Base-by-base conservation (phyloP, 176 grass and related monocot species). In the Carex cristatella region DNA sequence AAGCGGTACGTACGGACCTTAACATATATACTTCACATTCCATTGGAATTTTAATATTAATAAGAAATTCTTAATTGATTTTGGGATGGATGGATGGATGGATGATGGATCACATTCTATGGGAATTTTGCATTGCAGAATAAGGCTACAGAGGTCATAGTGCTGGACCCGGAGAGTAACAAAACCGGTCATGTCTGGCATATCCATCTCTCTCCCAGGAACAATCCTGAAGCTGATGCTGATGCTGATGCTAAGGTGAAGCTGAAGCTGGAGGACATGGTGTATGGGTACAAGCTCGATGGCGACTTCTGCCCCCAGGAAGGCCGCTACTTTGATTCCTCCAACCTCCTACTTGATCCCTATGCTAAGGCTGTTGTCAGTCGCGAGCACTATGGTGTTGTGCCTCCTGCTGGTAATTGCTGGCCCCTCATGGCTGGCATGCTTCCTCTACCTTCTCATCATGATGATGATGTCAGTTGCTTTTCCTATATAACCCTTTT, bases 381-480 rank as follows among this genome's bases (percentile, higher is more conserved):
- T 84, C 84, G 88, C 67, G 87, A 85, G 14, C 11, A 90, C 10
- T 95, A 99, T 79, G 96, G 93, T 27, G 87, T 91, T 53, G 60
- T 76, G 0, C 91, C 40, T 8, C 90, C 85, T 85, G 70, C 54
- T 69, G 85, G 31, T 0, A 79, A 85, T 86, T 94, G 85, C 84
- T 99, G 91, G 93, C 93, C 96, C 84, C 96, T 94, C 67, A 95
- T 99, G 88, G 91, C 90, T 87, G 96, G 91, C 83, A 92, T 94
- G 93, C 85, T 95, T 37, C 96, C 96, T 72, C 61, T 79, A 84
- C 83, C 86, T 51, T 75, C 71, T 23, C 2, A 30, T 23, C 0
- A 30, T 64, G 86, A 65, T 53, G 89, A 58, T 74, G 91, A 90
- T 46, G 44, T 46, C 7, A 46, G 44, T 7, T 46, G 92, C 82